These are phyloP conservation scores for Colletotrichum sp. DNA, from an alignment of 2,329 filamentous ascomycete species.

Conservation along the genomic window DNA sequence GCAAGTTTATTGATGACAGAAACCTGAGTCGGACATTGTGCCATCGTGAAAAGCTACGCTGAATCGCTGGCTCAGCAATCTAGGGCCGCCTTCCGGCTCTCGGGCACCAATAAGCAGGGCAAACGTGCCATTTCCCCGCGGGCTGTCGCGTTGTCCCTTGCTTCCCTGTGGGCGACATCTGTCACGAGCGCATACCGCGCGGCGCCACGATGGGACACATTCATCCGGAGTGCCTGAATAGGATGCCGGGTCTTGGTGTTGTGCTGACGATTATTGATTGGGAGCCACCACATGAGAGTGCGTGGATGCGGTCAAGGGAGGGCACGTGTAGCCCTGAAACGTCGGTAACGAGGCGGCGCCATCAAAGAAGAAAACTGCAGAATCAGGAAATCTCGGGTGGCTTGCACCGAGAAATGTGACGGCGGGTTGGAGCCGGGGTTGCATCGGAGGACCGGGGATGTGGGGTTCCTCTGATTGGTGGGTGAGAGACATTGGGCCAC, in stretches of 20 bases:
- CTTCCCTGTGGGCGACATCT: not conserved
- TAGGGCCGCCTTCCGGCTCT: not conserved
- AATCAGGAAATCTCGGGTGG: constrained; percentile 19
- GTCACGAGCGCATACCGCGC: not conserved
- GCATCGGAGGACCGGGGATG: constrained; percentile 1
- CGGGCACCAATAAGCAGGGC: not conserved
- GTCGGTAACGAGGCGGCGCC: not conserved
- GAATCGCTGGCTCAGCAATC: not conserved
- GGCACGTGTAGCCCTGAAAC: not conserved
- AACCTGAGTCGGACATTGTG: not conserved
- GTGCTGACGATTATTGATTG: not conserved
- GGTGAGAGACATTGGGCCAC: not conserved
- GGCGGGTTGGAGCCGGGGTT: not conserved
- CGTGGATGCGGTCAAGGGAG: not conserved
- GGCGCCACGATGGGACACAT: constrained; percentile 7
- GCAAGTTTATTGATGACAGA: not conserved
- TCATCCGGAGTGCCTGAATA: constrained; percentile 17
- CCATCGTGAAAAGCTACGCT: not conserved
- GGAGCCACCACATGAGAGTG: not conserved
- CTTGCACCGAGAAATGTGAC: constrained; percentile 13
- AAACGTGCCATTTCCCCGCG: not conserved
- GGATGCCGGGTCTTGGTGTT: not conserved
- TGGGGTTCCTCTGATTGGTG: not conserved
- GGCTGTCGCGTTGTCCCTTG: not conserved
- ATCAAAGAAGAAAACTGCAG: not conserved